Base-by-base conservation (phyloP, 2,329 filamentous ascomycete species). In the Cordyceps militaris region DNA sequence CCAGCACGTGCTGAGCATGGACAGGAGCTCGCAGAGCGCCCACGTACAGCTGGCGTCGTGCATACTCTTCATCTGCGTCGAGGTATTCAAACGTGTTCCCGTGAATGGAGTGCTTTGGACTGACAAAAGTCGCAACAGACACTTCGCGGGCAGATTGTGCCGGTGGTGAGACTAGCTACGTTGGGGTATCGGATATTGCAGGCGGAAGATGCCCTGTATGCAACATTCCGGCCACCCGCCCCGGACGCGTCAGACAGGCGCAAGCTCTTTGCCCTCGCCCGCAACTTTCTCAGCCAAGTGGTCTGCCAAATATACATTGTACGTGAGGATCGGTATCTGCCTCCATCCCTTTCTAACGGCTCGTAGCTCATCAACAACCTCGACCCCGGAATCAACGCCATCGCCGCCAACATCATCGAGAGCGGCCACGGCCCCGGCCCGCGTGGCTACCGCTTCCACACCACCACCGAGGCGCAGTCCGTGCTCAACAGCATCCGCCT, bases 21-120 rank as follows among this genome's bases (percentile, higher is more conserved):
- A 56, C 7, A 24, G 19, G 7, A 48, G 36, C 9, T 51, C 52
- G 4, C 30, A 46, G 8, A 52, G 52, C 13, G 58, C 58, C 2
- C 52, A 59, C 6, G 42, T 56, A n/a, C 58, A 59, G 26, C 43
- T 59, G 1, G 53, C 48, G 6, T 59, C 58, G 1, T 59, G 58
- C 34, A 56, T 59, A 10, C 38, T 59, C 2, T 59, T 56, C 47
- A 59, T 59, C 23, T 59, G 52, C 53, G 52, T 59, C 46, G 58
- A 59, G 53, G 58, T 57, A 43, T 2, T n/a, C 13, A 2, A n/a
- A 9, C 2, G 8, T 4, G n/a, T 23, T 24, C 1, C 11, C 14
- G 34, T n/a, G 34, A 16, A 7, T 14, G 34, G 11, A 6, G 1
- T n/a, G 6, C 7, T 1, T 4, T 8, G 5, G 6, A 10, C 3